Evolutionary conservation across 2,329 filamentous ascomycete genomes (phyloP), one percentile per base, ranked within the genome.

Genomic region (Penicillium sp.): DNA sequence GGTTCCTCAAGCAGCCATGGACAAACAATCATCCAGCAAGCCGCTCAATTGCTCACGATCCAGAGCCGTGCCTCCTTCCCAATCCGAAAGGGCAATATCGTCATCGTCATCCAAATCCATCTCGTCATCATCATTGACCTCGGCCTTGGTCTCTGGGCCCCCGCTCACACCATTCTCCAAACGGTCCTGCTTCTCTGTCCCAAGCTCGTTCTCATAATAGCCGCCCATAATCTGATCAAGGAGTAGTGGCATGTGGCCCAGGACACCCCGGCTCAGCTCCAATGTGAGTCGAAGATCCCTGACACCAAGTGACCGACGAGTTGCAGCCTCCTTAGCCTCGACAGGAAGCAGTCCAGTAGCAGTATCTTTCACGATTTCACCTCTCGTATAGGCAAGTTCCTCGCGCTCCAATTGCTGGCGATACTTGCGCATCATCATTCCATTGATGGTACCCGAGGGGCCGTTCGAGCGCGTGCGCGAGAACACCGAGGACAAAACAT

Each of bases 391-490:
- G 0, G 87, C 85, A 47, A 89, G 85, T 73, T 97, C 93, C 75
- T 97, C 93, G 51, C 83, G 82, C 58, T 88, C 86, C 12, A 97
- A 83, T 73, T 92, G 91, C 61, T 86, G 84, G 65, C 87, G 88
- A 77, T 94, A 97, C 61, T 87, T 89, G 68, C 89, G 86, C 2
- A 92, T 96, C 75, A 93, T 89, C 61, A 97, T 86, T 82, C 90
- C 91, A 38, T 84, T 84, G 45, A 86, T 86, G 45, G 88, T 88
- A 37, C 87, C 83, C 3, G 89, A 89, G 1, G 84, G 81, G 1
- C 84, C 86, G 64, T 89, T 88, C 30, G 78, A 79, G 54, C 83
- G 78, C 3, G 85, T 83, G 35, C 85, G 83, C 4, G 80, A 79
- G 63, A 88, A 83, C 15, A 88, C 79, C 37, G 79, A 78, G 6